phyloP scores from a whole-genome alignment of 179 eudicot genomes.

The Amaranthus tricolor region DNA sequence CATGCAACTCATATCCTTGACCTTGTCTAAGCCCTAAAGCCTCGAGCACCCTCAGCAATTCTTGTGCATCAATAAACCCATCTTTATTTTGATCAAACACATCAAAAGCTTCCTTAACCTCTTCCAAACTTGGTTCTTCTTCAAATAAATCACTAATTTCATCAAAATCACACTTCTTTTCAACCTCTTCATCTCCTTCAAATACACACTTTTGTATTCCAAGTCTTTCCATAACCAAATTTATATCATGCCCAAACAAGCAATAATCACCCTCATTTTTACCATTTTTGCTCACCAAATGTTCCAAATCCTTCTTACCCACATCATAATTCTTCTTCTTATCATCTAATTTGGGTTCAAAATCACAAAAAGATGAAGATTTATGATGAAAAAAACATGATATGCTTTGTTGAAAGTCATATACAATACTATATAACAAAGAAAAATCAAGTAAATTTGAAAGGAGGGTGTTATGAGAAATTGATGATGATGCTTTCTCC shows the following conservation, averaged over 20 bases:
- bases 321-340: not conserved
- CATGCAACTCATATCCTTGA: slow-evolving; percentile 34
- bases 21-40: slow-evolving; percentile 48
- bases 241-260: slow-evolving; percentile 30
- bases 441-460: slow-evolving; percentile 8
- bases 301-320: not conserved
- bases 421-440: not conserved
- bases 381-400: slow-evolving; percentile 1
- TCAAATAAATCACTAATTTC: slow-evolving; percentile 54
- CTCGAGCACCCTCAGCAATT: slow-evolving; percentile 48
- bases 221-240: slow-evolving; percentile 44
- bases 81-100: slow-evolving; percentile 77
- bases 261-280: not conserved
- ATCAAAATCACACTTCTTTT: slow-evolving; percentile 27
- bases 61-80: slow-evolving; percentile 69
- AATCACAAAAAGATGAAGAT: not conserved
- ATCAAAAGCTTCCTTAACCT: slow-evolving; percentile 65
- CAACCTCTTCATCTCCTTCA: slow-evolving; percentile 30
- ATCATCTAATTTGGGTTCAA: not conserved
- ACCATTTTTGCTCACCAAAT: not conserved
- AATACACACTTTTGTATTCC: slow-evolving; percentile 38
- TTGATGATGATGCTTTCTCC: not conserved
- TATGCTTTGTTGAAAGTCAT: not conserved
- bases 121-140: slow-evolving; percentile 62
- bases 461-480: not conserved